Percentiles rank a stretch among this genome's conserved stretches.
Conservation (phyloP, 371 early-diverging fungal genomes). For the Haplosporangium sp. region DNA sequence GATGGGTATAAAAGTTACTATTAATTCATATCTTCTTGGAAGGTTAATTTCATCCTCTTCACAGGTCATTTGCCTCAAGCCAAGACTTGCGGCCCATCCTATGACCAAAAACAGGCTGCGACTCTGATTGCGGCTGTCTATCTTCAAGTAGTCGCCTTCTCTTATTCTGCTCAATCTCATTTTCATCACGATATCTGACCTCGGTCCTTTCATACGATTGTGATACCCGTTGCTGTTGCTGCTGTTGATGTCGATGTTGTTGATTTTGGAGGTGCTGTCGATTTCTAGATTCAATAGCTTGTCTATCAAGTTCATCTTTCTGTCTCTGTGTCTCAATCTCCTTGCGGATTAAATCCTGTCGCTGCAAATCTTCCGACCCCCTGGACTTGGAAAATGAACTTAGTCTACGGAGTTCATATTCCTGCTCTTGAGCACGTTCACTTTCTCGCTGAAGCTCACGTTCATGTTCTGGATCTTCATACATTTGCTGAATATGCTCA, state of each 20-base stretch:
- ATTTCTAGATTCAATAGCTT: neutral
- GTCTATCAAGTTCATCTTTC: slow-evolving; percentile 13
- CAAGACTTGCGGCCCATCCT: slow-evolving; percentile 36
- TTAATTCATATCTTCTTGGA: too few relatives aligned
- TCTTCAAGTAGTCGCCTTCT: neutral
- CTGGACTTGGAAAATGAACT: slow-evolving; percentile 6
- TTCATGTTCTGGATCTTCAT: slow-evolving; percentile 7
- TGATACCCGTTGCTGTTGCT: neutral
- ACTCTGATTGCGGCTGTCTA: neutral
- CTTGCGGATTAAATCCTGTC: slow-evolving; percentile 13
- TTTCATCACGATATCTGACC: neutral
- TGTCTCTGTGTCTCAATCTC: slow-evolving; percentile 23
- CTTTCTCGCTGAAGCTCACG: slow-evolving; percentile 14
- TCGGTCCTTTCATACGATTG: slow-evolving; percentile 5
- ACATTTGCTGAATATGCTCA: neutral
- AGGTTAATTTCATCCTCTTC: neutral
- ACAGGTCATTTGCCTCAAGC: slow-evolving; percentile 30
- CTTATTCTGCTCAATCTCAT: slow-evolving; percentile 6
- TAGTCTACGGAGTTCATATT: slow-evolving; percentile 17
- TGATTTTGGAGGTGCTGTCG: neutral
- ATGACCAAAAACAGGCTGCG: neutral
- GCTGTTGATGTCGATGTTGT: slow-evolving; percentile 3
- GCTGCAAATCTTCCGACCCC: slow-evolving; percentile 4
- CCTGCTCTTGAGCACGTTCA: slow-evolving; percentile 19
- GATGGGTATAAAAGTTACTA: too few relatives aligned